Base-by-base conservation (phyloP, 2,329 filamentous ascomycete species). In the Knufia fluminis region DNA sequence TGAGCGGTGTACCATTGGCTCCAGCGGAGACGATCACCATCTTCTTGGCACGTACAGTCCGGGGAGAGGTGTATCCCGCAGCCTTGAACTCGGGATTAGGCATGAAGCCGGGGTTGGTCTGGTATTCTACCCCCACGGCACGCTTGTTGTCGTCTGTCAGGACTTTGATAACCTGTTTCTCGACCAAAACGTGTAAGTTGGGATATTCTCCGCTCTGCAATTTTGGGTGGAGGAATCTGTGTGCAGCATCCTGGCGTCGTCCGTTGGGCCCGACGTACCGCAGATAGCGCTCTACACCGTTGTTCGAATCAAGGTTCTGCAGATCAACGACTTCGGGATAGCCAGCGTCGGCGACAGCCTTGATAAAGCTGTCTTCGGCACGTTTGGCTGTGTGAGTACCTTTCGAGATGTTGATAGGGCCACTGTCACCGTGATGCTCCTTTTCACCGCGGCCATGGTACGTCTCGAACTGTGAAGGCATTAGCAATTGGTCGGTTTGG, bases 81-180 rank as follows among this genome's bases (percentile, higher is more conserved):
- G 44, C 26, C 9, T 40, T 9, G 12, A 47, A 36, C 26, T 46
- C 42, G 17, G 58, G 50, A 16, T 61, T 39, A 2, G 50, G 46
- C 23, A 64, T 66, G 48, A 73, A 66, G 57, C 69, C 70, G 2
- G 65, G 64, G 12, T 67, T 64, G 23, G 74, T 71, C 17, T 73
- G 69, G 54, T 76, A 80, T 56, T 83, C 77, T 1, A 85, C 72
- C 0, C 80, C 81, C 0, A 71, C 66, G 2, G 81, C 82, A 33
- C 67, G 62, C 36, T 71, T 77, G 22, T 68, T 71, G 2, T 70
- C 66, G 3, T 76, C 68, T 44, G 82, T 77, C 3, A 81, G 50
- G 0, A 82, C 70, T 2, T 71, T 72, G 1, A 72, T 64, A 1
- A 84, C 78, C 49, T 75, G 75, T 1, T 74, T 71, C 56, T 82